These are phyloP conservation scores for Middelhovenomyces tepae DNA, from an alignment of 805 yeast species.

Conservation along the genomic window DNA sequence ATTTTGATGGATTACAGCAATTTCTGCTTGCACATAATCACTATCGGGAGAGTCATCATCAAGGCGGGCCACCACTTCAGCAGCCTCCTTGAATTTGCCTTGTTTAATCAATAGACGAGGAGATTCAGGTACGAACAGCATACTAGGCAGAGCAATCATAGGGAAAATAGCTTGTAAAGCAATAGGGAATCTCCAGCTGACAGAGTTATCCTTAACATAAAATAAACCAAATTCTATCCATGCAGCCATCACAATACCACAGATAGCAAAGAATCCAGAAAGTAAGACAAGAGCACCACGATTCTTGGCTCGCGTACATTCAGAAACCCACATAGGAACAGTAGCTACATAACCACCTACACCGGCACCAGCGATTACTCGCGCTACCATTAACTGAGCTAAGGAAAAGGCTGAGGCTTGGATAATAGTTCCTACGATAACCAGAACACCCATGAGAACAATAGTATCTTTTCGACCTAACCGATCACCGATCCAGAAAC, in stretches of 20 bases:
- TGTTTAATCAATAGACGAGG: constrained; percentile 40
- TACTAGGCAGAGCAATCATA: not conserved
- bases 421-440: constrained; percentile 51
- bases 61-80: constrained; percentile 24
- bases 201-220: constrained; percentile 34
- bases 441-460: constrained; percentile 43
- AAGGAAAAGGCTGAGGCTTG: constrained; percentile 40
- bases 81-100: constrained; percentile 42
- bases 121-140: constrained; percentile 28
- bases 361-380: constrained; percentile 55
- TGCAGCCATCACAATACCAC: constrained; percentile 58
- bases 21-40: constrained; percentile 8
- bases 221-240: constrained; percentile 44
- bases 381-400: constrained; percentile 46
- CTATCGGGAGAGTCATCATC: constrained; percentile 6
- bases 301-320: constrained; percentile 49
- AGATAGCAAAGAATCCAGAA: constrained; percentile 56
- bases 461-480: constrained; percentile 54
- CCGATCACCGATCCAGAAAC: constrained; percentile 46
- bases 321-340: constrained; percentile 61
- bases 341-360: constrained; percentile 59
- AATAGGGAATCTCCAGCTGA: constrained; percentile 1
- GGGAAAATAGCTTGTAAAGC: not conserved
- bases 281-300: constrained; percentile 55
- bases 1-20: constrained; percentile 9